phyloP scores from a whole-genome alignment of 768 basidiomycete species.

The Naganishia vishniacii region DNA sequence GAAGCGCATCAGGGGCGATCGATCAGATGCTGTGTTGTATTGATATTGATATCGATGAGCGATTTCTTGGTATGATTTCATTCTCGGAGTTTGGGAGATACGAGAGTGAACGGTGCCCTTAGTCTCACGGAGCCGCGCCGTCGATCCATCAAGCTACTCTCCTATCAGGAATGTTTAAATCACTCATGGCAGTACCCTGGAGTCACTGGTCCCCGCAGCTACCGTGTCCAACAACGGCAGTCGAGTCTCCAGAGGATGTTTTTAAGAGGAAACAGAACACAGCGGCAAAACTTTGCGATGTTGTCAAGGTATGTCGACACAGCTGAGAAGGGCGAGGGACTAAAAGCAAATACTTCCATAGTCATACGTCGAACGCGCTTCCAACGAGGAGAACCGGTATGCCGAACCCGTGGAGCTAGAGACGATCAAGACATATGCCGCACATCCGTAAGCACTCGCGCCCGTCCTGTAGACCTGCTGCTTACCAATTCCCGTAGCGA shows the following conservation, averaged over 20 bases:
- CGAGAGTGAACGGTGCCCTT: no score
- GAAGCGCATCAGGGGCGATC: no score
- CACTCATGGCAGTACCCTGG: not conserved
- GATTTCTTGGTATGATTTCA: no score
- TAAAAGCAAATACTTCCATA: not conserved
- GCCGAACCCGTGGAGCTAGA: conserved; percentile 18
- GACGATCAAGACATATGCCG: conserved; percentile 10
- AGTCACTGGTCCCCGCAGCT: conserved; percentile 6
- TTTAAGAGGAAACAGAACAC: no score
- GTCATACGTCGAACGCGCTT: conserved; percentile 12
- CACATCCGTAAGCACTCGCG: not conserved
- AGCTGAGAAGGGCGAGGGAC: not conserved
- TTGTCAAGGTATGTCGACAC: conserved; percentile 2
- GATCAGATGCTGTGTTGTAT: no score
- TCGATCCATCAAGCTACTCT: no score
- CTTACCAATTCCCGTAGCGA: no score
- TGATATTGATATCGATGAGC: no score
- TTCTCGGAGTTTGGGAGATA: no score
- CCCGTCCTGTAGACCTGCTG: not conserved
- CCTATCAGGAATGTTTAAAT: no score
- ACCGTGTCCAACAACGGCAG: not conserved
- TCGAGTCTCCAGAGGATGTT: not conserved
- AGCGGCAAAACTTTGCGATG: not conserved
- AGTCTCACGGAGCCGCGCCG: no score
- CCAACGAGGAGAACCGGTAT: conserved; percentile 5